phyloP scores from a whole-genome alignment of 208 protist species.

The Leishmania arabica region DNA sequence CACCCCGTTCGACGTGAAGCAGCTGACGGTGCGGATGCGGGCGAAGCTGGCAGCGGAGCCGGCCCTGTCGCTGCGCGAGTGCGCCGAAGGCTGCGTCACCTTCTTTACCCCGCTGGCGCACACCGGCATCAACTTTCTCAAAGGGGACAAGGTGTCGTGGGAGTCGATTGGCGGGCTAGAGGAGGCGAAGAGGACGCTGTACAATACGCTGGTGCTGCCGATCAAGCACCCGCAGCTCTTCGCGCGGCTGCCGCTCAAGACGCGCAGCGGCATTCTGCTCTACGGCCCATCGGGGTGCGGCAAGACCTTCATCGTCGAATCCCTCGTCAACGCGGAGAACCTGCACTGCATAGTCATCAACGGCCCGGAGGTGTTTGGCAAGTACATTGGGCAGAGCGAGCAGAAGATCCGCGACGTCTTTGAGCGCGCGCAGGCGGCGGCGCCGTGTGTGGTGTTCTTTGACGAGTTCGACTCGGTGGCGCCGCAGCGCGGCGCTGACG shows the following conservation, averaged over 20 bases:
- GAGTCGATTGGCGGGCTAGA: constrained; percentile 91
- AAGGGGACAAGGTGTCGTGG: constrained; percentile 68
- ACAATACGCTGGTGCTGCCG: constrained; percentile 96
- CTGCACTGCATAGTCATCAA: constrained; percentile 93
- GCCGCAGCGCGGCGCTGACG: constrained; percentile 85
- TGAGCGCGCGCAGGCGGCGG: constrained; percentile 82
- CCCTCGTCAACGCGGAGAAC: constrained; percentile 74
- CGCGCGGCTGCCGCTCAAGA: constrained; percentile 87
- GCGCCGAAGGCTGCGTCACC: constrained; percentile 38
- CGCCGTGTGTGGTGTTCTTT: constrained; percentile 95
- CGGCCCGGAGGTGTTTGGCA: constrained; percentile 94
- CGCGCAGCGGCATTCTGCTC: constrained; percentile 90
- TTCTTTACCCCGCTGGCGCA: constrained; percentile 83
- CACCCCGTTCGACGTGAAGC: constrained; percentile 84
- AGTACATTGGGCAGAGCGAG: constrained; percentile 95
- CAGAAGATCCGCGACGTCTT: constrained; percentile 94
- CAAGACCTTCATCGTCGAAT: constrained; percentile 90
- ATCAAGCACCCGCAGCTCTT: constrained; percentile 94
- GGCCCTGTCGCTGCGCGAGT: constrained; percentile 29
- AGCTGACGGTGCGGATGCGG: constrained; percentile 56
- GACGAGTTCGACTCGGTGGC: constrained; percentile 96
- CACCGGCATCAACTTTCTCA: constrained; percentile 80
- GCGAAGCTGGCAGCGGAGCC: constrained; percentile 27
- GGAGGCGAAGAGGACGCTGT: constrained; percentile 93
- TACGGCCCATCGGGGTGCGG: constrained; percentile 94